These are phyloP conservation scores for Erigeron canadensis DNA, from an alignment of 129 eudicot genomes.

Conservation along the genomic window DNA sequence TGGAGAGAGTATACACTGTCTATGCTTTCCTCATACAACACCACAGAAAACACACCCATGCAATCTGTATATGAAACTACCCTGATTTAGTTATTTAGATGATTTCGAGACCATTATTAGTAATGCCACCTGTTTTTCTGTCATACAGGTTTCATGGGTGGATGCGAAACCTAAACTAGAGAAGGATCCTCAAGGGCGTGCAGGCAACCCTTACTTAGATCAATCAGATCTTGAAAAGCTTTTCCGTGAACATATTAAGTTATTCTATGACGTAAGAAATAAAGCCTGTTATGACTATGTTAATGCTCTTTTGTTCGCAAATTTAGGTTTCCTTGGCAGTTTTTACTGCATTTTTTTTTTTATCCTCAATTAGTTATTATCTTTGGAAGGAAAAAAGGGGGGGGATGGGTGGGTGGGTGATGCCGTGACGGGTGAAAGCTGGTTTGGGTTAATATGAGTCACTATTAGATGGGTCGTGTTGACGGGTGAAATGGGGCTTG, in stretches of 20 bases:
- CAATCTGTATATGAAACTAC: background rate
- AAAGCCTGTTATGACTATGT: background rate
- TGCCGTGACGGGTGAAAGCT: too few species aligned
- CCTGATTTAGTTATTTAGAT: background rate
- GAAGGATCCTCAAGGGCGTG: slow-evolving; percentile 99
- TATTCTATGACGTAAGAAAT: slow-evolving; percentile 69
- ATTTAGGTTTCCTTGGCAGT: slow-evolving; percentile 2
- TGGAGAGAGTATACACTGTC: background rate
- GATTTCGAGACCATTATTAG: background rate
- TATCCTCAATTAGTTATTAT: too few species aligned
- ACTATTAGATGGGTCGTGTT: background rate
- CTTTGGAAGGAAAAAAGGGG: too few species aligned
- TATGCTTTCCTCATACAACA: background rate
- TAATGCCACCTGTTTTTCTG: background rate
- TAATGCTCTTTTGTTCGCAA: background rate
- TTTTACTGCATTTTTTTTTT: background rate
- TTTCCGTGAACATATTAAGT: slow-evolving; percentile 86
- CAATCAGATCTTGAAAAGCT: slow-evolving; percentile 92
- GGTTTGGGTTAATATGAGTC: too few species aligned
- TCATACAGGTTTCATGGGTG: slow-evolving; percentile 76
- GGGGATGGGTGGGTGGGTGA: too few species aligned
- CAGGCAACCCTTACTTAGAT: slow-evolving; percentile 74
- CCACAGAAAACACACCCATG: background rate
- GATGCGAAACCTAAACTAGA: slow-evolving; percentile 86
- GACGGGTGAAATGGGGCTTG: background rate